Evolutionary conservation across 805 yeast species (phyloP).

Genomic region (Komagataella kurtzmanii): DNA sequence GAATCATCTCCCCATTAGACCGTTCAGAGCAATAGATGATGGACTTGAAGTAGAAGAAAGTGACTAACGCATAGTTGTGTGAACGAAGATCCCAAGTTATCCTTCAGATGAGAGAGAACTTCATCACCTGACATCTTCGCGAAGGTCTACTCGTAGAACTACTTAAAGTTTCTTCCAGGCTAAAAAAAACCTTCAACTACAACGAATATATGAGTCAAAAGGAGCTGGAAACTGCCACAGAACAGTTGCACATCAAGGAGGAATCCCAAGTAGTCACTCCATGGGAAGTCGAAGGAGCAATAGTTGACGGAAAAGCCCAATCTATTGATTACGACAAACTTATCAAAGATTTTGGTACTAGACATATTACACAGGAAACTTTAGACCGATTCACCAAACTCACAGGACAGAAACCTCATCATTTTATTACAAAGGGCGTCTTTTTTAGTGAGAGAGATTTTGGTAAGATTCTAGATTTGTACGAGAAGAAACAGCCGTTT

Average conservation of each 20-base stretch:
- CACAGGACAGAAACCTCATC: conserved; percentile 89
- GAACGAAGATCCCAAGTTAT: neutral
- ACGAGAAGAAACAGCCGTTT: conserved; percentile 91
- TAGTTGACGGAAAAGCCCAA: conserved; percentile 85
- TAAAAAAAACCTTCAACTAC: neutral
- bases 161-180: neutral
- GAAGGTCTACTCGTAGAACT: neutral
- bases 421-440: conserved; percentile 77
- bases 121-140: neutral
- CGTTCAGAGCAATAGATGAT: neutral
- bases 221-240: conserved; percentile 10
- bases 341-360: conserved; percentile 80
- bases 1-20: neutral
- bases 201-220: conserved; percentile 3
- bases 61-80: neutral
- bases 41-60: neutral
- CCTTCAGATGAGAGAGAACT: neutral
- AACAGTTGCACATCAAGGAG: conserved; percentile 6
- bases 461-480: conserved; percentile 63
- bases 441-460: conserved; percentile 89
- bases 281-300: conserved; percentile 99
- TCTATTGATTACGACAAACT: conserved; percentile 87
- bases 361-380: conserved; percentile 52
- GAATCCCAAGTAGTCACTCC: conserved; percentile 67
- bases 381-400: conserved; percentile 61